Base-by-base conservation (phyloP, 2,329 filamentous ascomycete genomes). In the Beauveria sp. region DNA sequence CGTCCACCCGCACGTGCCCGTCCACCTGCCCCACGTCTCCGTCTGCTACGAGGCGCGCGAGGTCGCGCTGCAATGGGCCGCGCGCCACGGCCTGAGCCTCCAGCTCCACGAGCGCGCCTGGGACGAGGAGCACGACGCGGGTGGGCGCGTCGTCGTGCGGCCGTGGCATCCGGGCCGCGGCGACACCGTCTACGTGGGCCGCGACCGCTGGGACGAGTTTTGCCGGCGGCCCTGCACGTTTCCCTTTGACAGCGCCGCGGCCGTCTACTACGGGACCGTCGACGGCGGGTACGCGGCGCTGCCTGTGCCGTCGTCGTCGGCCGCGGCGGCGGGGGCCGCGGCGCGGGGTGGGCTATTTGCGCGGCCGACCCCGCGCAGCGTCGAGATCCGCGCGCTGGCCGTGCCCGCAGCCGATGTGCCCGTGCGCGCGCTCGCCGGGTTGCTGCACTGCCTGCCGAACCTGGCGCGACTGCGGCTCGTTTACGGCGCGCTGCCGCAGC, bases 1-100 rank as follows among this genome's bases (percentile, higher is more conserved):
- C 12, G 55, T 57, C 55, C 37, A 57, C 55, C 55, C 55, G 30
- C 55, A 57, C 55, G 43, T 57, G 9, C 55, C 55, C 44, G 26
- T 57, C 20, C n/a, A 24, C 55, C 55, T 57, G 14, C 43, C 55
- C 18, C 55, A 57, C 18, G 16, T 57, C n/a, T 44, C 12, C 28
- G 55, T 57, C n/a, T 18, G 20, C 55, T n/a, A 48, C 28, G 55
- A 57, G 12, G 55, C 55, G 14, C 55, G 55, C 43, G n/a, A 20
- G n/a, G 55, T 57, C 2, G 55, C 55, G 6, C 43, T 57, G 26
- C 10, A 18, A 14, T 56, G 54, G 54, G 54, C 41, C 14, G 26
- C 24, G 24, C 41, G 30, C 9, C 28, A 43, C 43, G 10, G 5
- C 43, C 37, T 56, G 9, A 18, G 8, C 6, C 41, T 56, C 12